A percentile compares a stretch with the other conserved stretches of the same genome.
Evolutionary conservation across 73 alveolate genomes (phyloP).

Genomic region (Tetrahymena thermophila): DNA sequence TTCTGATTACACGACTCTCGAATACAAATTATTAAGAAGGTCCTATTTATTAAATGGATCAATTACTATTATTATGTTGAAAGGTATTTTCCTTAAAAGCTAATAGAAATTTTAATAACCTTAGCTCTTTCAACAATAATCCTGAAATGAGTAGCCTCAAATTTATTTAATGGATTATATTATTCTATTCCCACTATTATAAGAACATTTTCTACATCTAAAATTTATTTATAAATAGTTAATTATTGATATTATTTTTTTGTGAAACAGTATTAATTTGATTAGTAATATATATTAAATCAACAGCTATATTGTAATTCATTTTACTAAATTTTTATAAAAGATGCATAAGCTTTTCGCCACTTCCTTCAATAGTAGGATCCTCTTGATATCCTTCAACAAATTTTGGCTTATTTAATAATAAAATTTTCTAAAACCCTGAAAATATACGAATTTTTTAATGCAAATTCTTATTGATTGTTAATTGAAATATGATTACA

Average conservation of each 20-base stretch:
- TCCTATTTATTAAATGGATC: neutral
- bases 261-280: neutral
- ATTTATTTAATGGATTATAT: conserved; percentile 33
- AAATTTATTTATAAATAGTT: neutral
- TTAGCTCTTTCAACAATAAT: conserved; percentile 40
- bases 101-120: neutral
- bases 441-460: neutral
- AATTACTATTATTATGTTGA: neutral
- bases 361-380: conserved; percentile 48
- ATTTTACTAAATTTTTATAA: conserved; percentile 35
- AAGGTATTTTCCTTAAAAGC: neutral
- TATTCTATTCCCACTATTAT: conserved; percentile 25
- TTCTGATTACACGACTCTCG: conserved; percentile 23
- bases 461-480: neutral
- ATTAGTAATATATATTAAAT: neutral
- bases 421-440: neutral
- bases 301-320: neutral
- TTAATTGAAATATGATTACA: neutral
- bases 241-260: neutral
- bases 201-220: conserved; percentile 43
- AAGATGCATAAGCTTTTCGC: conserved; percentile 35
- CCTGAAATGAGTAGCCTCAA: conserved; percentile 39
- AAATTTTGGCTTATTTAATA: neutral
- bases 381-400: conserved; percentile 39
- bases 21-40: conserved; percentile 21